These are phyloP conservation scores for Roridomyces roridus DNA, from an alignment of 768 basidiomycete species.

Conservation along the genomic window DNA sequence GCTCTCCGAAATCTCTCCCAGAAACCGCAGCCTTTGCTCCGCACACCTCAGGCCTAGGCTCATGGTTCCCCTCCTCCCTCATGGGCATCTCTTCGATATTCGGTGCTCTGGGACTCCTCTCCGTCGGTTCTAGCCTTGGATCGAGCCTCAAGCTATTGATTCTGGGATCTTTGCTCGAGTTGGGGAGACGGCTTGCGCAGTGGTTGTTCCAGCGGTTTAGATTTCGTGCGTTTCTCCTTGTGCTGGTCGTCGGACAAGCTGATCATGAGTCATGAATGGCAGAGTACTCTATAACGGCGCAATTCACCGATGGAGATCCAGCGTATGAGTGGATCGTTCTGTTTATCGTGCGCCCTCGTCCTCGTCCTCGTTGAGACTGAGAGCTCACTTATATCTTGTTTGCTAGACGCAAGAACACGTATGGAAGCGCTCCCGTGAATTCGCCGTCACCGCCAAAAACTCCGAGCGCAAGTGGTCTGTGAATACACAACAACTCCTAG, in stretches of 20 bases:
- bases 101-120: constrained; percentile 6
- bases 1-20: too few relatives aligned
- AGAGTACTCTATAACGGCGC: constrained; percentile 53
- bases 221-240: constrained; percentile 38
- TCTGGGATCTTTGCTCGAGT: constrained; percentile 16
- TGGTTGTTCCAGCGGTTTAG: constrained; percentile 43
- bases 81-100: constrained; percentile 20
- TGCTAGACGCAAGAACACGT: constrained; percentile 48
- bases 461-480: constrained; percentile 47
- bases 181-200: constrained; percentile 12
- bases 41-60: too few relatives aligned
- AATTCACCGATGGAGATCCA: constrained; percentile 52
- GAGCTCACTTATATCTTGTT: not conserved
- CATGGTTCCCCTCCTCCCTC: too few relatives aligned
- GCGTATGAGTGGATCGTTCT: constrained; percentile 55
- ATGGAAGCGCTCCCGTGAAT: constrained; percentile 48
- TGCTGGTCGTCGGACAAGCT: not conserved
- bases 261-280: not conserved
- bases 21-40: too few relatives aligned
- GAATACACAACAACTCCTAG: constrained; percentile 24
- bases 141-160: constrained; percentile 18
- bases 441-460: constrained; percentile 44
- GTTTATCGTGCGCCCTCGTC: constrained; percentile 41
- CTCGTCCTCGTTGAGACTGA: not conserved
- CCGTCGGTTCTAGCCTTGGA: constrained; percentile 11